Evolutionary conservation across 805 yeast genomes (phyloP).

Genomic region (Lachancea kluyveri): DNA sequence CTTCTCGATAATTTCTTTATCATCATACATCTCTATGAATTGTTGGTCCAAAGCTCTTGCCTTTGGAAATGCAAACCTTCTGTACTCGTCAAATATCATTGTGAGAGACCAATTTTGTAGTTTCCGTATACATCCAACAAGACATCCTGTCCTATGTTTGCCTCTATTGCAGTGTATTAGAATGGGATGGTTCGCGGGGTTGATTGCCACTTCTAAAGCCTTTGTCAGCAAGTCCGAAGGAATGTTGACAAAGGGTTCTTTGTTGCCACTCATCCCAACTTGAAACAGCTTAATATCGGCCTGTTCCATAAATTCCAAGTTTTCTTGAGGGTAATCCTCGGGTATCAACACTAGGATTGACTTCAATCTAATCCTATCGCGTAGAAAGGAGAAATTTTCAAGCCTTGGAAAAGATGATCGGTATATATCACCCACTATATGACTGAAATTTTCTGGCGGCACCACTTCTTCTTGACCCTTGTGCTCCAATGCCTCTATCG

Average conservation of each 20-base stretch:
- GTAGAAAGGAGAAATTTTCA: constrained; percentile 70
- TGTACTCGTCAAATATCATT: constrained; percentile 91
- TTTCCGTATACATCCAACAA: constrained; percentile 86
- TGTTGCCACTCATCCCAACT: constrained; percentile 91
- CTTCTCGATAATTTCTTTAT: constrained; percentile 47
- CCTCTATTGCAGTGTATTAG: constrained; percentile 95
- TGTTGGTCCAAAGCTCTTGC: constrained; percentile 95
- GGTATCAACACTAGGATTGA: constrained; percentile 82
- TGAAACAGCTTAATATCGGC: constrained; percentile 70
- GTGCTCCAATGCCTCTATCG: constrained; percentile 4
- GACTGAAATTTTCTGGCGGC: constrained; percentile 89
- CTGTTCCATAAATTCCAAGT: constrained; percentile 52
- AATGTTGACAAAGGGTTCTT: constrained; percentile 85
- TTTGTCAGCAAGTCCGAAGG: constrained; percentile 62
- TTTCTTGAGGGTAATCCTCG: constrained; percentile 83
- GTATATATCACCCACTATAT: constrained; percentile 72
- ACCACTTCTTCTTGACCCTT: constrained; percentile 16
- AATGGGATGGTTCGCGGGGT: constrained; percentile 87
- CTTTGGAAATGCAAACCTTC: constrained; percentile 92
- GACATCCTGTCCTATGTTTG: constrained; percentile 93
- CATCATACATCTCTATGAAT: constrained; percentile 85
- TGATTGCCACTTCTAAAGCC: constrained; percentile 72
- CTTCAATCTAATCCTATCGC: constrained; percentile 50
- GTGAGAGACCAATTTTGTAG: constrained; percentile 90
- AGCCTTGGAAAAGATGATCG: constrained; percentile 86